Conservation (phyloP, 2,329 filamentous ascomycete genomes). For the Fusarium xyrophilum region DNA sequence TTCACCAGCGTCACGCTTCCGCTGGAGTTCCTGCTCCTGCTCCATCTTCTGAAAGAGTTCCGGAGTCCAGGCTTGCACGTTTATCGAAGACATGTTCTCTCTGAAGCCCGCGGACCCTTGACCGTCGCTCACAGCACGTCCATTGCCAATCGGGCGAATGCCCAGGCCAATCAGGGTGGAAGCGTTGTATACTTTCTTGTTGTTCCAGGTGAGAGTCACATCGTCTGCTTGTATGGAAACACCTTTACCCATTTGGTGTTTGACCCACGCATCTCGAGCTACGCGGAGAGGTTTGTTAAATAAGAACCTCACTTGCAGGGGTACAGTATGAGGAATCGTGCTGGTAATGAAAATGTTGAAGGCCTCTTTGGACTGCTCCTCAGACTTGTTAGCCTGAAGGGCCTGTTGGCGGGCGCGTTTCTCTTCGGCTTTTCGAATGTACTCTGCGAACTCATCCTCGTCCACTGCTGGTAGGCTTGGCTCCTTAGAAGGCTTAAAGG, state of each 20-base stretch:
- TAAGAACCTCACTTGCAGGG: constrained; percentile 63
- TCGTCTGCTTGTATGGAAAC: constrained; percentile 48
- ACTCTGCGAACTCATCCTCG: constrained; percentile 55
- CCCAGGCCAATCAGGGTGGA: constrained; percentile 75
- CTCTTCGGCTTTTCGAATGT: constrained; percentile 52
- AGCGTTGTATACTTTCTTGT: constrained; percentile 74
- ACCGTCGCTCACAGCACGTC: constrained; percentile 52
- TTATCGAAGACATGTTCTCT: constrained; percentile 76
- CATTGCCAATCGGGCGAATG: constrained; percentile 54
- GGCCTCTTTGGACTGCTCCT: constrained; percentile 30
- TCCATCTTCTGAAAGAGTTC: constrained; percentile 62
- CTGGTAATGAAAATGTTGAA: constrained; percentile 63
- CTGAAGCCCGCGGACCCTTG: constrained; percentile 59
- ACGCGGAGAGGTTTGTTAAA: constrained; percentile 71
- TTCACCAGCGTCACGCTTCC: constrained; percentile 53
- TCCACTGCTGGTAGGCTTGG: constrained; percentile 21
- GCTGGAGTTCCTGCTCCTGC: constrained; percentile 56
- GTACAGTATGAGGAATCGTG: constrained; percentile 64
- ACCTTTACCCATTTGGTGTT: constrained; percentile 59
- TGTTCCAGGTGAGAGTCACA: constrained; percentile 82
- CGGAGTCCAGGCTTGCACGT: constrained; percentile 79
- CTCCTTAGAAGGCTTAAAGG: constrained; percentile 3
- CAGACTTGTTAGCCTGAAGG: constrained; percentile 17
- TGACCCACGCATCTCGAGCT: constrained; percentile 74
- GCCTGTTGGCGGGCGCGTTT: constrained; percentile 43